phyloP scores from a whole-genome alignment of 2,329 filamentous ascomycete genomes.

The Cercospora zeae-maydis region DNA sequence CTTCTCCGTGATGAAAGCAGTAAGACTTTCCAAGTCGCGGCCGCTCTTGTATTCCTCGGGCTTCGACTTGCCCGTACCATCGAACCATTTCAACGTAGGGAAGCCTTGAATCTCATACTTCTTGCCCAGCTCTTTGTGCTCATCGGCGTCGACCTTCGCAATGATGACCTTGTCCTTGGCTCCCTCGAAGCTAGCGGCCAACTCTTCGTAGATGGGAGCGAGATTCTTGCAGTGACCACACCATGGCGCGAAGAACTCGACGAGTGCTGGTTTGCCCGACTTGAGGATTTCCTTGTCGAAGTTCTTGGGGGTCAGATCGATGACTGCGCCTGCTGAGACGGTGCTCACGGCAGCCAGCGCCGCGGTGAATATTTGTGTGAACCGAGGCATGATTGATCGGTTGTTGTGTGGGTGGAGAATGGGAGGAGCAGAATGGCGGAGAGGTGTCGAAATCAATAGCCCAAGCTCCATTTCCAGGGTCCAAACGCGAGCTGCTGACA shows the following conservation, averaged over 20 bases:
- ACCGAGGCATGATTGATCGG: conserved; percentile 43
- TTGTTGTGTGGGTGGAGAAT: not conserved
- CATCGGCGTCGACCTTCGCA: conserved; percentile 93
- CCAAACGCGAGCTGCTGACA: not conserved
- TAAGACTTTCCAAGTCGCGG: conserved; percentile 81
- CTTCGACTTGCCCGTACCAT: conserved; percentile 77
- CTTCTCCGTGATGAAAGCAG: conserved; percentile 78
- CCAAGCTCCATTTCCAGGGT: conserved; percentile 2
- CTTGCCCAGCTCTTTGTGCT: conserved; percentile 78
- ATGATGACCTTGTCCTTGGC: conserved; percentile 76
- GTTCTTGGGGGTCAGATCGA: conserved; percentile 85
- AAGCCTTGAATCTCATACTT: conserved; percentile 89
- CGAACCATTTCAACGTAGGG: conserved; percentile 96
- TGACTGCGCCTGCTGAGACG: conserved; percentile 73
- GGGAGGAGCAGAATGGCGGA: not conserved
- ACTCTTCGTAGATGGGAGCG: conserved; percentile 89
- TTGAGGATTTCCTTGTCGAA: conserved; percentile 88
- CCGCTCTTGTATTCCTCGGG: conserved; percentile 83
- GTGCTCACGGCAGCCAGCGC: conserved; percentile 49
- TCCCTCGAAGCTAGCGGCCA: conserved; percentile 69
- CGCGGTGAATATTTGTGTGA: conserved; percentile 46
- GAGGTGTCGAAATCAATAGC: not conserved
- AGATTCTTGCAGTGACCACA: conserved; percentile 99
- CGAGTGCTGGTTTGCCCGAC: conserved; percentile 89
- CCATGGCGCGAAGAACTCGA: conserved; percentile 98